phyloP scores from a whole-genome alignment of 306 rosid species.

The Prunus persica region DNA sequence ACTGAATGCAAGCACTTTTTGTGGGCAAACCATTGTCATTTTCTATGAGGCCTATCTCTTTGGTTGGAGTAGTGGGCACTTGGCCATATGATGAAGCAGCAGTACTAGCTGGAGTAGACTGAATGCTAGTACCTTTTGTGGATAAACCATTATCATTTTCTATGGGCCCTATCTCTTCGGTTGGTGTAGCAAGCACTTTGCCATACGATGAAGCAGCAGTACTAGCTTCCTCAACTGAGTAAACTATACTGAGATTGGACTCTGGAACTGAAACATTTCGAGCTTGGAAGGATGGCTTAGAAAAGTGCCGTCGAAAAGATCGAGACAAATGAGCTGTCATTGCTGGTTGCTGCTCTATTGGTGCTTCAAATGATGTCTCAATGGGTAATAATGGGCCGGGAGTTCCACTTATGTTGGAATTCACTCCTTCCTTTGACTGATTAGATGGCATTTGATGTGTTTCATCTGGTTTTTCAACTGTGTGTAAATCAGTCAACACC shows the following conservation, averaged over 20 bases:
- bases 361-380: constrained; percentile 24
- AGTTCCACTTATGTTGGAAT: constrained; percentile 3
- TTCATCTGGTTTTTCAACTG: constrained; percentile 17
- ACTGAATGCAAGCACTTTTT: constrained; percentile 18
- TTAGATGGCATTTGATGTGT: constrained; percentile 7
- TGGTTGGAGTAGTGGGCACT: constrained; percentile 39
- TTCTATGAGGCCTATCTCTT: constrained; percentile 25
- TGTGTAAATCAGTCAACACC: constrained; percentile 12
- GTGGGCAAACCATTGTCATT: constrained; percentile 22
- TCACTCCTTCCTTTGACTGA: constrained; percentile 13
- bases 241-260: constrained; percentile 13
- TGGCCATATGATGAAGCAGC: constrained; percentile 11
- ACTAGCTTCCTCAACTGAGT: neutral
- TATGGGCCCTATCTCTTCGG: constrained; percentile 25
- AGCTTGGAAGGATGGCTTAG: constrained; percentile 26
- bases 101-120: constrained; percentile 8
- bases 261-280: constrained; percentile 23
- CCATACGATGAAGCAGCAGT: constrained; percentile 12
- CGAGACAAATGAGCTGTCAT: constrained; percentile 49
- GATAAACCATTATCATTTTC: constrained; percentile 10
- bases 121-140: constrained; percentile 6
- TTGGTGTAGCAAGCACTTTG: constrained; percentile 37
- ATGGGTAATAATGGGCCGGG: constrained; percentile 13
- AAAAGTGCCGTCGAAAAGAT: constrained; percentile 50
- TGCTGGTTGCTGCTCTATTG: constrained; percentile 27